Evolutionary conservation across 2,329 filamentous ascomycete genomes (phyloP).

Genomic region (Trichoderma simmonsii): DNA sequence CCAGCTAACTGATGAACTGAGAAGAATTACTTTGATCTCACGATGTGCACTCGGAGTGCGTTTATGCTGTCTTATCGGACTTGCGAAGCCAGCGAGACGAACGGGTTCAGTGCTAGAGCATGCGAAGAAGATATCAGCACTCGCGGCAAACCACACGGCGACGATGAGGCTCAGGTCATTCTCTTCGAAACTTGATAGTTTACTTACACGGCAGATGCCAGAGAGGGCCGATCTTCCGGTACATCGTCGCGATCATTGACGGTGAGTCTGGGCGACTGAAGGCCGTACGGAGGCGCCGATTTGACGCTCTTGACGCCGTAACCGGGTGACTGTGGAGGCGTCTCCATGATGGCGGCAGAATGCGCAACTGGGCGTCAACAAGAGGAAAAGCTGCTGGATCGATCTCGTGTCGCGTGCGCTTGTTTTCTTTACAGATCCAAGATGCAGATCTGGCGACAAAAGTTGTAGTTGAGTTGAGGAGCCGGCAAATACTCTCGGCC

Average conservation of each 20-base stretch:
- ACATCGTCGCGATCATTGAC: slow-evolving; percentile 28
- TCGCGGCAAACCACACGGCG: not conserved
- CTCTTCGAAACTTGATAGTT: not conserved
- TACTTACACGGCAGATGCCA: slow-evolving; percentile 37
- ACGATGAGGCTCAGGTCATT: too few species aligned
- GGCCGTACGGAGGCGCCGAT: slow-evolving; percentile 17
- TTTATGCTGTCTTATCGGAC: slow-evolving; percentile 56
- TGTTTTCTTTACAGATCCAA: not conserved
- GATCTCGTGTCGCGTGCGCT: not conserved
- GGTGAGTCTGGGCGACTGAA: slow-evolving; percentile 31
- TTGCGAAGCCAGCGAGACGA: slow-evolving; percentile 42
- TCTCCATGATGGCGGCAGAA: slow-evolving; percentile 23
- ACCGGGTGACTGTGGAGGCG: slow-evolving; percentile 19
- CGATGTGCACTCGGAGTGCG: slow-evolving; percentile 57
- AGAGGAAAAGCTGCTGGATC: not conserved
- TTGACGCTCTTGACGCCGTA: not conserved
- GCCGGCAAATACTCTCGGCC: not conserved
- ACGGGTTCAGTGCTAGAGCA: slow-evolving; percentile 42
- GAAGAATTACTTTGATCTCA: slow-evolving; percentile 50
- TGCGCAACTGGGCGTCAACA: not conserved
- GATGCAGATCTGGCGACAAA: not conserved
- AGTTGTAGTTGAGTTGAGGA: not conserved
- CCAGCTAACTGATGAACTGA: not conserved
- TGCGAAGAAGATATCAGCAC: not conserved
- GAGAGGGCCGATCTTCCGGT: slow-evolving; percentile 13